Conservation (phyloP, 179 eudicot species). For the Sideroxylon spinosum region DNA sequence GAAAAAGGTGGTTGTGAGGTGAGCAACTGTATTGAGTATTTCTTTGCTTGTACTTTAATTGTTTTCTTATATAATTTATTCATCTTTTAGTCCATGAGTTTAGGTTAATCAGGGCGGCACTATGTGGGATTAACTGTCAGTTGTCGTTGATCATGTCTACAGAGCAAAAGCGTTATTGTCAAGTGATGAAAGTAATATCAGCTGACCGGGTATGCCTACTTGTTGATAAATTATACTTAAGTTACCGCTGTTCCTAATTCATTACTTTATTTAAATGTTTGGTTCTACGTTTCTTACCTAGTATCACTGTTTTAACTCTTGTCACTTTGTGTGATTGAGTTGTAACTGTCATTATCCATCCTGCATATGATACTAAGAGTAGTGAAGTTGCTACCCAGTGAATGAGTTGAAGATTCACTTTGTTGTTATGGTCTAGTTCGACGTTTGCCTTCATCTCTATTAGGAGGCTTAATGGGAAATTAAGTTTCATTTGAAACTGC, state of each 20-base stretch:
- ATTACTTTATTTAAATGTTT: background rate
- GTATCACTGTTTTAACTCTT: background rate
- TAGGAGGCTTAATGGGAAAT: background rate
- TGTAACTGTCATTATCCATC: background rate
- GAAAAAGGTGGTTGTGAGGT: background rate
- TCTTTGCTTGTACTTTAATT: no score
- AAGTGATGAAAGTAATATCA: conserved; percentile 41
- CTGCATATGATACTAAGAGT: background rate
- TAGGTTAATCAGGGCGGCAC: background rate
- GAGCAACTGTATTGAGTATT: no score
- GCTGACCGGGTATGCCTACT: conserved; percentile 51
- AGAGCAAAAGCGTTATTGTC: conserved; percentile 55
- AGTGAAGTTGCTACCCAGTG: conserved; percentile 3
- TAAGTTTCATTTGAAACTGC: background rate
- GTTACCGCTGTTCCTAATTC: background rate
- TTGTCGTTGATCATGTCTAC: conserved; percentile 23
- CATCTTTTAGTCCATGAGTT: background rate
- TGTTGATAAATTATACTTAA: background rate
- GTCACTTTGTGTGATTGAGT: background rate
- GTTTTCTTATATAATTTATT: background rate
- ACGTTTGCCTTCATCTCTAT: background rate
- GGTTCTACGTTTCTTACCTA: background rate
- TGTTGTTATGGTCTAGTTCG: background rate
- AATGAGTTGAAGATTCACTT: background rate
- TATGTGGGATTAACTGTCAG: conserved; percentile 7